These are phyloP conservation scores for Sphaerulina musiva DNA, from an alignment of 2,329 filamentous ascomycete genomes.

Conservation along the genomic window DNA sequence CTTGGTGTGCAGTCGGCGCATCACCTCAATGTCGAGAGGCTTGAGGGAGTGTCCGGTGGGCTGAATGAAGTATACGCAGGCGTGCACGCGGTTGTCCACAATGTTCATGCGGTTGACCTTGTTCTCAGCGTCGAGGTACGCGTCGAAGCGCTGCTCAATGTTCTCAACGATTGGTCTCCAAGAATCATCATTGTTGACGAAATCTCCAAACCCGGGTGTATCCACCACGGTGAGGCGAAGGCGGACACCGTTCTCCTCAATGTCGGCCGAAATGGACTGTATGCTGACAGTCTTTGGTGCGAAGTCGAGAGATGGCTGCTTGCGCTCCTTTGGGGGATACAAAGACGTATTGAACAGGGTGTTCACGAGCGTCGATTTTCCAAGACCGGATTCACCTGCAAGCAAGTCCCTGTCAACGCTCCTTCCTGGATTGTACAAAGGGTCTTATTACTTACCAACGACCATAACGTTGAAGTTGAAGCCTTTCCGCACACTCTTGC, in stretches of 20 bases:
- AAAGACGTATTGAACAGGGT: conserved; percentile 99
- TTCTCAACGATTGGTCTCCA: conserved; percentile 99
- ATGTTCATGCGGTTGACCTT: conserved; percentile 99
- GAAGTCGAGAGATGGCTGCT: conserved; percentile 93
- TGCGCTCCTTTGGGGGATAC: conserved; percentile 97
- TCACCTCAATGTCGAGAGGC: conserved; percentile 97
- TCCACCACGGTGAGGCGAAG: conserved; percentile 95
- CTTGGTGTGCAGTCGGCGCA: conserved; percentile 99
- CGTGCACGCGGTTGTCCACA: conserved; percentile 97
- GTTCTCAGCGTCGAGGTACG: conserved; percentile 98
- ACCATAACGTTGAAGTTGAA: conserved; percentile 99
- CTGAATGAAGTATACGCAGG: conserved; percentile 99
- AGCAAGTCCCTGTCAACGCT: conserved; percentile 15
- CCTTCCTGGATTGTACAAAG: neutral
- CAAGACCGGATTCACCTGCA: conserved; percentile 92
- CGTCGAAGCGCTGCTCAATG: conserved; percentile 98
- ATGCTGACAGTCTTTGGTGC: conserved; percentile 73
- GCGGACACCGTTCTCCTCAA: conserved; percentile 96
- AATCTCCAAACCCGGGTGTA: conserved; percentile 96
- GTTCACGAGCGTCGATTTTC: conserved; percentile 98
- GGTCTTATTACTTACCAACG: conserved; percentile 66
- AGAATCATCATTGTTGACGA: conserved; percentile 99
- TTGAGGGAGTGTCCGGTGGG: conserved; percentile 97
- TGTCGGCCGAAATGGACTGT: conserved; percentile 54
- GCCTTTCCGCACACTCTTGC: conserved; percentile 98